Conservation (phyloP, 768 basidiomycete species). For the Tulasnella sp. region DNA sequence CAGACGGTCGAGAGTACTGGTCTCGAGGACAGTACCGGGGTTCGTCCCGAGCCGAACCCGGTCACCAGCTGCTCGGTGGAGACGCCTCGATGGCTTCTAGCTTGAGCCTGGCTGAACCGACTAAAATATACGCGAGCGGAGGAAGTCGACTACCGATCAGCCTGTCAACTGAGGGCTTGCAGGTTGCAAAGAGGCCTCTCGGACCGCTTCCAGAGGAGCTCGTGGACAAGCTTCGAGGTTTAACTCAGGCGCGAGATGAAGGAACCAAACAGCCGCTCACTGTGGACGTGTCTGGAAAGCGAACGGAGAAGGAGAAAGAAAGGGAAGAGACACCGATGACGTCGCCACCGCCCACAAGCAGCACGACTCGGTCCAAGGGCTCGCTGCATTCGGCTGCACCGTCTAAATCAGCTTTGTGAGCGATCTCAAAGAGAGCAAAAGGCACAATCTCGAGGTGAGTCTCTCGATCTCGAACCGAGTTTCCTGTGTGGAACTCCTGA, state of each 20-base stretch:
- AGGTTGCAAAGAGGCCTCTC: conserved; percentile 20
- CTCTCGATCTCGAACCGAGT: too few species aligned
- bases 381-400: background rate
- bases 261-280: background rate
- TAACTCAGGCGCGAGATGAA: background rate
- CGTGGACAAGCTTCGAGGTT: background rate
- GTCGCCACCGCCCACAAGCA: background rate
- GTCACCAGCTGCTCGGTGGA: conserved; percentile 1
- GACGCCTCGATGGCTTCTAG: background rate
- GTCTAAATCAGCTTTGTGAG: conserved; percentile 23
- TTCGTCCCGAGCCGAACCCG: conserved; percentile 14
- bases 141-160: background rate
- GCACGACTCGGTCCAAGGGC: background rate
- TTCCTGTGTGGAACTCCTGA: conserved; percentile 22
- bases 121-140: background rate
- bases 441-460: conserved; percentile 25
- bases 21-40: background rate
- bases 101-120: background rate
- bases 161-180: conserved; percentile 8
- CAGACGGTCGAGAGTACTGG: background rate
- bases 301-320: conserved; percentile 12
- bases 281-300: background rate
- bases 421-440: conserved; percentile 26
- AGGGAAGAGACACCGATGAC: background rate
- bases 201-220: conserved; percentile 19